phyloP scores from a whole-genome alignment of 2,329 filamentous ascomycete species.

The Monilinia fructigena region DNA sequence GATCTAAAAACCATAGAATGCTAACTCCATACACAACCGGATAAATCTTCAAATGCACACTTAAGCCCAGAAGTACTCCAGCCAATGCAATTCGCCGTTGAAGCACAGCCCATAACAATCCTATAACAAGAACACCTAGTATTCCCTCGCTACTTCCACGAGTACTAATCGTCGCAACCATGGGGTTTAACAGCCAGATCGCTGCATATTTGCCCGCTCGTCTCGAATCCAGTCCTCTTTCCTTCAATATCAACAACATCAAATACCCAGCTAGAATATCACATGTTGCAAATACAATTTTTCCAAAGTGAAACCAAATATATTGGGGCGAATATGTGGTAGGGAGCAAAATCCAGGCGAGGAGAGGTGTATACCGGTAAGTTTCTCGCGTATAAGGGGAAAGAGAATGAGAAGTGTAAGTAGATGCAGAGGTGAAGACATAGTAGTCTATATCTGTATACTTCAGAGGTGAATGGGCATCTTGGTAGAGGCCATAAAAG shows the following conservation, averaged over 20 bases:
- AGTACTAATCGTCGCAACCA: constrained; percentile 97
- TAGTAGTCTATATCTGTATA: constrained; percentile 99
- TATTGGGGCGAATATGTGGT: constrained; percentile 56
- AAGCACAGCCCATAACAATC: constrained; percentile 78
- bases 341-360: constrained; percentile 87
- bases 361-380: constrained; percentile 92
- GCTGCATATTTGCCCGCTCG: constrained; percentile 73
- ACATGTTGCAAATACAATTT: constrained; percentile 77
- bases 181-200: constrained; percentile 94
- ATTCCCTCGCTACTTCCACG: constrained; percentile 91
- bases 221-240: constrained; percentile 41
- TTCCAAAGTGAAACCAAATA: constrained; percentile 73
- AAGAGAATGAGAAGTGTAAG: constrained; percentile 63
- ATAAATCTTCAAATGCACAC: constrained; percentile 98
- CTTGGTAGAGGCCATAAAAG: constrained; percentile 88
- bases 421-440: constrained; percentile 94
- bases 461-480: constrained; percentile 86
- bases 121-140: constrained; percentile 79
- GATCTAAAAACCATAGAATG: constrained; percentile 78
- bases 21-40: constrained; percentile 91
- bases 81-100: constrained; percentile 61
- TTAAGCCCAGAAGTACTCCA: constrained; percentile 73
- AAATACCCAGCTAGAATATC: constrained; percentile 85
- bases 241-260: constrained; percentile 56
- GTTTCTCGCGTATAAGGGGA: constrained; percentile 89